These are phyloP conservation scores for Saxophila tyrrhenica DNA, from an alignment of 495 filamentous ascomycete genomes.

Conservation along the genomic window DNA sequence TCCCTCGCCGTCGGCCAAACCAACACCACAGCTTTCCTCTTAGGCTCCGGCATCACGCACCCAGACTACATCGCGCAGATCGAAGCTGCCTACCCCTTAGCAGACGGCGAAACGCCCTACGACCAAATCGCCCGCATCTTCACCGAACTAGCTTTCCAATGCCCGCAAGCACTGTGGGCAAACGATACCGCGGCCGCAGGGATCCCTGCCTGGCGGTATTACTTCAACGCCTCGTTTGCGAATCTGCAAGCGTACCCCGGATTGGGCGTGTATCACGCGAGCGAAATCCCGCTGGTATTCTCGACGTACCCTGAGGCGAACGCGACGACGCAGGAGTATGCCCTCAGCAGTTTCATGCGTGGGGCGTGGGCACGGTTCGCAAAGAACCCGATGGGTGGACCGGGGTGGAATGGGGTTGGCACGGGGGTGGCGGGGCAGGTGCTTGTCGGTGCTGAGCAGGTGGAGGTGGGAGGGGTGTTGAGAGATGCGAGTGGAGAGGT, in stretches of 20 bases:
- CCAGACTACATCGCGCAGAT: constrained; percentile 5
- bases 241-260: constrained; percentile 19
- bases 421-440: constrained; percentile 22
- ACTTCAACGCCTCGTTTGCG: constrained; percentile 24
- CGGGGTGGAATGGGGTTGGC: constrained; percentile 23
- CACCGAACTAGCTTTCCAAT: constrained; percentile 20
- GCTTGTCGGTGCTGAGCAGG: constrained; percentile 19
- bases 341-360: constrained; percentile 20
- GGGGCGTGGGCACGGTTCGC: constrained; percentile 21
- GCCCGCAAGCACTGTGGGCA: constrained; percentile 8
- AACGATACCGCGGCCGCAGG: constrained; percentile 11
- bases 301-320: constrained; percentile 17
- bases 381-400: constrained; percentile 23
- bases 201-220: constrained; percentile 21
- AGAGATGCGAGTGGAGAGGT: constrained; percentile 25
- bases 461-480: constrained; percentile 5
- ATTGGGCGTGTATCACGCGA: constrained; percentile 19
- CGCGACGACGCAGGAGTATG: constrained; percentile 20
- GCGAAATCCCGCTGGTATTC: constrained; percentile 21
- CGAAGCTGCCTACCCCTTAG: constrained; percentile 10
- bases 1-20: constrained; percentile 16
- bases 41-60: constrained; percentile 1
- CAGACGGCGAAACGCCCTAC: constrained; percentile 6
- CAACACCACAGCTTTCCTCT: constrained; percentile 11
- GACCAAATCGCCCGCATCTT: constrained; percentile 14